Evolutionary conservation across 192 early-diverging fungal genomes (phyloP), one percentile per base, ranked within the genome.

Genomic region (Tieghemiomyces parasiticus): DNA sequence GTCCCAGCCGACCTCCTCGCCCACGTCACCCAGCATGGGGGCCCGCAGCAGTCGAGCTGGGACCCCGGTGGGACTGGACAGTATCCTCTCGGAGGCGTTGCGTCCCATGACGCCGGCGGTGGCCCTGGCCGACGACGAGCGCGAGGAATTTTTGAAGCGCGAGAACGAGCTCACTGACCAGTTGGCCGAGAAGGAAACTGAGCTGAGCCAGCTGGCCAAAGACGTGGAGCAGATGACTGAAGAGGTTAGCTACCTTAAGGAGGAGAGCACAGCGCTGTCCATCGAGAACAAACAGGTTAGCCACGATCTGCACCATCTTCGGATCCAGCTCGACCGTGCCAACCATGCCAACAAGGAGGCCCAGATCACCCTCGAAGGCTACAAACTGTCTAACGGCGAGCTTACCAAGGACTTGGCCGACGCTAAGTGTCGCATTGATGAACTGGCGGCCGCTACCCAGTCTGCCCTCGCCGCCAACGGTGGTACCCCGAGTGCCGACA

Each of bases 131-230:
- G 80, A 90, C 46, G 95, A 96, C 68, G 93, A 97, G 68, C 77
- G 90, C 30, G 93, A 97, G 47, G 95, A 93, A 55, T 97, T 97
- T 65, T 65, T 97, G 69, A 78, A 80, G 46, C 81, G 97, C 32
- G 97, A 99, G 69, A 95, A 93, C 69, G 97, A 99, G 67, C 78
- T 97, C 60, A 85, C 80, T 58, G 93, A 99, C 63, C 83, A 89
- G 61, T 71, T 99, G 48, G 81, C 92, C 6, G 91, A 97, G 52
- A 93, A 91, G 64, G 93, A 97, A 62, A 70, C 81, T 22, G 89
- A 90, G 58, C 69, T 97, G 60, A 74, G 82, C 48, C 66, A 74
- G 25, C 61, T 76, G 29, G 67, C 82, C 54, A 81, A 81, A 61
- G 55, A 75, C 22, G 62, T 83, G 42, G 74, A 78, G 22, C 55